These are phyloP conservation scores for Talaromyces sp. DNA, from an alignment of 2,329 filamentous ascomycete species.

Conservation along the genomic window DNA sequence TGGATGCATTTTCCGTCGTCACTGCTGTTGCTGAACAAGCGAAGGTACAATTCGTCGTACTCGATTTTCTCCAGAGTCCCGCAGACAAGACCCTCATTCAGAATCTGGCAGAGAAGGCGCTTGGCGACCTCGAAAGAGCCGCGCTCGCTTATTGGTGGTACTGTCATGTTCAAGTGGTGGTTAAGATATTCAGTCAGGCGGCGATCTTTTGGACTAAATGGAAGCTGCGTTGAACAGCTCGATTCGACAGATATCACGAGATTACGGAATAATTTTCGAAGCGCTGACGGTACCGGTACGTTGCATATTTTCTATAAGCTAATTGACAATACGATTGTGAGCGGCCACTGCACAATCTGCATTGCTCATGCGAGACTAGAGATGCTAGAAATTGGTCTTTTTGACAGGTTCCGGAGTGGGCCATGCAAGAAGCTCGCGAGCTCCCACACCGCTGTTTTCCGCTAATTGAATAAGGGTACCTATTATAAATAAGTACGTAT, in stretches of 20 bases:
- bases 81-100: conserved; percentile 13
- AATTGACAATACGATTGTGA: no score
- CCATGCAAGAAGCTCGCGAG: background rate
- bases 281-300: no score
- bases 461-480: background rate
- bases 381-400: background rate
- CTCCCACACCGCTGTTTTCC: background rate
- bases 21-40: background rate
- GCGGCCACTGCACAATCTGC: no score
- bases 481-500: no score
- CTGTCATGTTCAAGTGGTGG: background rate
- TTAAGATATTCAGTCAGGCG: background rate
- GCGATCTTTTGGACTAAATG: background rate
- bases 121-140: conserved; percentile 13
- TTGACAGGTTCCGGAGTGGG: no score
- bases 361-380: background rate
- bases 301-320: no score
- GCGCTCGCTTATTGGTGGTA: background rate
- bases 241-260: background rate
- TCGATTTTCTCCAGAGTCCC: background rate
- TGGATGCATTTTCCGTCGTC: background rate
- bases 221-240: background rate
- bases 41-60: background rate
- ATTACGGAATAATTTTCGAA: background rate
- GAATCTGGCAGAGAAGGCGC: conserved; percentile 11